Base-by-base conservation (phyloP, 2,329 filamentous ascomycete genomes). In the Sphaerulina musiva region DNA sequence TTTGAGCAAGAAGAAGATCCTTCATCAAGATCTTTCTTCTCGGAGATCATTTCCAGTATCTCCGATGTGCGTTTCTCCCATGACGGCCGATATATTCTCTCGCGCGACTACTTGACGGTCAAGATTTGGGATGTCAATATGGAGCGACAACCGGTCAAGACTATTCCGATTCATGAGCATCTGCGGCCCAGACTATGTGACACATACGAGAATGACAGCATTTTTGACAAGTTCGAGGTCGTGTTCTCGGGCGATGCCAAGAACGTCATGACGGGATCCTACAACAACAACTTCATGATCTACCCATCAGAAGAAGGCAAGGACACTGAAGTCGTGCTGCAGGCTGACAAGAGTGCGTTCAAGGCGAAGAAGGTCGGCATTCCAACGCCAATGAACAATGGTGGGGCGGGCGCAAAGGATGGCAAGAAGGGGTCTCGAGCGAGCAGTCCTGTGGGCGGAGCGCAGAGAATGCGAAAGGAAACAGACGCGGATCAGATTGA, bases 211-310 rank as follows among this genome's bases (percentile, higher is more conserved):
- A 98, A 98, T 66, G 93, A 98, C 69, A 95, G 90, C 72, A 98
- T 98, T 69, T 98, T 98, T 69, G 93, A 98, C 81, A 98, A 98
- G 73, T 98, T 98, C 63, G 93, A 98, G 74, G 93, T 98, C 41
- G 92, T 97, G 49, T 98, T 98, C 76, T 97, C 92, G 1, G 93
- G 93, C 23, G 92, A 97, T 72, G 89, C 90, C 39, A 95, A 95
- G 80, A 97, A 98, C 66, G 93, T 97, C 62, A 98, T 98, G 93
- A 98, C 93, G 5, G 93, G 93, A 65, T 96, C 90, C 70, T 98
- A 98, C 79, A 98, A 98, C 80, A 98, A 98, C 78, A 98, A 98
- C 77, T 97, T 98, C 79, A 98, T 98, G 93, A 98, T 98, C 69
- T 98, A 97, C 72, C 93, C 93, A 4, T 93, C 91, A 26, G 92